A percentile compares a stretch with the other conserved stretches of the same genome.
These are phyloP conservation scores for Capsicum rhomboideum DNA, from an alignment of 257 asterid species.

Conservation along the genomic window DNA sequence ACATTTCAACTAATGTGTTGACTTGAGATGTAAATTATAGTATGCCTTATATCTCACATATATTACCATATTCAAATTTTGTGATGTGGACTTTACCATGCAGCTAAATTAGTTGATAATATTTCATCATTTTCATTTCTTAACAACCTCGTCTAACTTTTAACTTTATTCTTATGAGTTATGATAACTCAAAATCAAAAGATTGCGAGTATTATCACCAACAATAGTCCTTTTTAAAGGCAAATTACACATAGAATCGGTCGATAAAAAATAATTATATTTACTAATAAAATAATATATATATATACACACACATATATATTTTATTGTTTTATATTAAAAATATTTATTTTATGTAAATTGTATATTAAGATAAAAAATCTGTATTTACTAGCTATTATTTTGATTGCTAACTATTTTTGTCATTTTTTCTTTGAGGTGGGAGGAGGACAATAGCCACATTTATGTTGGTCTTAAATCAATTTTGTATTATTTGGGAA, in stretches of 20 bases:
- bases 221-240: neutral
- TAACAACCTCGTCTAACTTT: neutral
- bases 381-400: too few species aligned
- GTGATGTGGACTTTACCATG: neutral
- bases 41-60: neutral
- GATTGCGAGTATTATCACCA: neutral
- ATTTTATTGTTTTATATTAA: too few species aligned
- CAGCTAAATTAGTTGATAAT: neutral
- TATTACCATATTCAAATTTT: neutral
- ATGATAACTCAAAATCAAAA: neutral
- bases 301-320: too few species aligned
- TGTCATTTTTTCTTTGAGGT: neutral
- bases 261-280: too few species aligned
- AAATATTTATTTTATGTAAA: too few species aligned
- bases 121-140: neutral
- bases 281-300: too few species aligned
- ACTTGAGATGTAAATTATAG: neutral
- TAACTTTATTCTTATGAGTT: neutral
- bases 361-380: too few species aligned
- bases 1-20: neutral
- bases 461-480: too few species aligned
- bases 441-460: neutral
- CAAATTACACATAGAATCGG: too few species aligned
- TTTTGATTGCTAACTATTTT: too few species aligned
- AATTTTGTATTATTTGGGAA: too few species aligned